phyloP scores from a whole-genome alignment of 805 yeast genomes.

The Metschnikowia matae region DNA sequence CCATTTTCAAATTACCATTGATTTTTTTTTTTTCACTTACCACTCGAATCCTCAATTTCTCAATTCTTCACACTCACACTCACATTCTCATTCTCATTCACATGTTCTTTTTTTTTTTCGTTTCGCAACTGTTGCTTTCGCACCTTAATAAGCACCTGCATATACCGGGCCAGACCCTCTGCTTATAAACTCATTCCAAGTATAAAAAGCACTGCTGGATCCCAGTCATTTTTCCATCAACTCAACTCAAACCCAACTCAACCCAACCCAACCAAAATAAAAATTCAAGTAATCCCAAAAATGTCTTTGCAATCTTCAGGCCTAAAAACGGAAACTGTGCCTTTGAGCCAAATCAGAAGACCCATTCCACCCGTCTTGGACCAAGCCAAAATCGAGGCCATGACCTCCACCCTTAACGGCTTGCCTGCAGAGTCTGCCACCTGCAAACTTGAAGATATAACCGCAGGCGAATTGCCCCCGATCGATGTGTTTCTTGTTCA shows the following conservation, averaged over 20 bases:
- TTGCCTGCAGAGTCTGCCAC: conserved; percentile 61
- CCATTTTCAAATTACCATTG: too few relatives aligned
- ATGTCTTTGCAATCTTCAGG: conserved; percentile 49
- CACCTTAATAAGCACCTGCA: too few relatives aligned
- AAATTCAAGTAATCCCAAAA: too few relatives aligned
- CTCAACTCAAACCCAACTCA: too few relatives aligned
- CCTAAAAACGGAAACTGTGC: conserved; percentile 54
- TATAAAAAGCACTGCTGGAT: too few relatives aligned
- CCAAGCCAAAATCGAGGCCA: conserved; percentile 65
- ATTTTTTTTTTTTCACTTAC: too few relatives aligned
- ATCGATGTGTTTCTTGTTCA: conserved; percentile 70
- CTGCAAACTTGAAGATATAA: conserved; percentile 46
- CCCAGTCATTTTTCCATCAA: too few relatives aligned
- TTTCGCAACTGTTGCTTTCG: too few relatives aligned
- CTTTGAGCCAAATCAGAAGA: conserved; percentile 62
- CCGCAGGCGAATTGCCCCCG: conserved; percentile 72
- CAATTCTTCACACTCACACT: too few relatives aligned
- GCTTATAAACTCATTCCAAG: background rate
- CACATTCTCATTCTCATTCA: too few relatives aligned
- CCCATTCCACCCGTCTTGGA: conserved; percentile 88
- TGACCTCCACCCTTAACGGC: conserved; percentile 70
- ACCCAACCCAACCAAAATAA: too few relatives aligned
- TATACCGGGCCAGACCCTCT: background rate
- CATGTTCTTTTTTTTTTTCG: background rate
- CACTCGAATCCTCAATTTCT: too few relatives aligned